A percentile compares a stretch with the other conserved stretches of the same genome.
Evolutionary conservation across 2,329 filamentous ascomycete genomes (phyloP).

Genomic region (Cladosporium sp.): DNA sequence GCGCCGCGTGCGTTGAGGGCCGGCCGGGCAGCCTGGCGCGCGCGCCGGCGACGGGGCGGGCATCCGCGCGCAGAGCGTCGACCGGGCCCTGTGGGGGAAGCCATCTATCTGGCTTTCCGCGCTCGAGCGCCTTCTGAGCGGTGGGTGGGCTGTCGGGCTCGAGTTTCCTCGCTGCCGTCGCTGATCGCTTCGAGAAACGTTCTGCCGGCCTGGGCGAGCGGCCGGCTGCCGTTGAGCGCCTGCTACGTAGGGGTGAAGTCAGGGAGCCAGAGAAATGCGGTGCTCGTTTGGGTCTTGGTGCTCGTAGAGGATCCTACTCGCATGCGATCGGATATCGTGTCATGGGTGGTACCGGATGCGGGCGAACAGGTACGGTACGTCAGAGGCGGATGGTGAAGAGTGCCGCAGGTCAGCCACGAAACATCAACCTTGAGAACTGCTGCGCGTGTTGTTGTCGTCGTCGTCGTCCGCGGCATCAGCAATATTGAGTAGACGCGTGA

Average conservation of each 20-base stretch:
- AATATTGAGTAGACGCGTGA: too few relatives aligned
- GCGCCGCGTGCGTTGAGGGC: neutral
- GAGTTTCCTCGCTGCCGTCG: neutral
- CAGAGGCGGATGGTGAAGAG: neutral
- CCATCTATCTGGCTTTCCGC: neutral
- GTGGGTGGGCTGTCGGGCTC: neutral
- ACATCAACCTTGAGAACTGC: too few relatives aligned
- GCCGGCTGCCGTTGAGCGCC: neutral
- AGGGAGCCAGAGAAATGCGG: too few relatives aligned
- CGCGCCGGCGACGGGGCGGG: conserved; percentile 1
- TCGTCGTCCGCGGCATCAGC: too few relatives aligned
- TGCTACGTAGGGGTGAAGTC: neutral
- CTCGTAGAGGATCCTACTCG: too few relatives aligned
- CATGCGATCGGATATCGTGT: too few relatives aligned
- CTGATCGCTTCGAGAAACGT: conserved; percentile 7
- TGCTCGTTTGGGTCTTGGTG: too few relatives aligned
- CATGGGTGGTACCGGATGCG: too few relatives aligned
- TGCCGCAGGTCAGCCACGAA: too few relatives aligned
- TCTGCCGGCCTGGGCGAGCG: neutral
- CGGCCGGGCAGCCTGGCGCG: neutral
- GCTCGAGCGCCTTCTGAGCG: neutral
- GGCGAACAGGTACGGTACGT: neutral
- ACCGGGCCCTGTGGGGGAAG: neutral
- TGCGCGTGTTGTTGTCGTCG: too few relatives aligned
- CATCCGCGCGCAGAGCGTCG: neutral